A percentile compares a stretch with the other conserved stretches of the same genome.
Evolutionary conservation across 768 basidiomycete species (phyloP).

Genomic region (Mycena venus): DNA sequence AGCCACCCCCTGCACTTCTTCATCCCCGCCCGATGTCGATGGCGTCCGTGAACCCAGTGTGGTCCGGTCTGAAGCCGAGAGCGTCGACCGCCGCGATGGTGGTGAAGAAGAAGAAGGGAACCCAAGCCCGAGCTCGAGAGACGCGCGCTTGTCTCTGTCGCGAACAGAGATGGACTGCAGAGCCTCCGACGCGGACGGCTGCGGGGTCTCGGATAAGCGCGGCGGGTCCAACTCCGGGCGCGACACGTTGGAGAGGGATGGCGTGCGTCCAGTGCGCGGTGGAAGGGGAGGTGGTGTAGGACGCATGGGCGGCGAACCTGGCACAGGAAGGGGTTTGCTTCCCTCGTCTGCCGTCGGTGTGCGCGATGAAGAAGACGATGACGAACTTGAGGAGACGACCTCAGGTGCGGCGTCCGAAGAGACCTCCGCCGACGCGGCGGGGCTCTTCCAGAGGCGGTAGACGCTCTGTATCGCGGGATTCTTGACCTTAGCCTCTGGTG

Average conservation of each 20-base stretch:
- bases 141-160: slow-evolving; percentile 52
- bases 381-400: slow-evolving; percentile 19
- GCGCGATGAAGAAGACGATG: slow-evolving; percentile 22
- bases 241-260: slow-evolving; percentile 43
- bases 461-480: slow-evolving; percentile 74
- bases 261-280: slow-evolving; percentile 52
- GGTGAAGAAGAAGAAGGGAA: slow-evolving; percentile 27
- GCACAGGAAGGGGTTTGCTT: slow-evolving; percentile 9
- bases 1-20: not conserved
- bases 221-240: slow-evolving; percentile 42
- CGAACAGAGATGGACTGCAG: slow-evolving; percentile 75
- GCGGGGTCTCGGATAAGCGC: slow-evolving; percentile 32
- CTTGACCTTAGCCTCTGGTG: slow-evolving; percentile 52
- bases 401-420: not conserved
- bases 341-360: slow-evolving; percentile 11
- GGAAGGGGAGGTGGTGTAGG: slow-evolving; percentile 60
- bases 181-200: slow-evolving; percentile 63
- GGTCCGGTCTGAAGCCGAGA: not conserved
- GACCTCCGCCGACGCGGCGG: slow-evolving; percentile 44
- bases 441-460: slow-evolving; percentile 82
- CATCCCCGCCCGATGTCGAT: not conserved
- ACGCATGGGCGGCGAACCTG: slow-evolving; percentile 14
- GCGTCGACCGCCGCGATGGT: slow-evolving; percentile 28
- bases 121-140: slow-evolving; percentile 36
- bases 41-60: not conserved